These are phyloP conservation scores for Triticum turgidum DNA, from an alignment of 176 grass and related monocot species.

Conservation along the genomic window DNA sequence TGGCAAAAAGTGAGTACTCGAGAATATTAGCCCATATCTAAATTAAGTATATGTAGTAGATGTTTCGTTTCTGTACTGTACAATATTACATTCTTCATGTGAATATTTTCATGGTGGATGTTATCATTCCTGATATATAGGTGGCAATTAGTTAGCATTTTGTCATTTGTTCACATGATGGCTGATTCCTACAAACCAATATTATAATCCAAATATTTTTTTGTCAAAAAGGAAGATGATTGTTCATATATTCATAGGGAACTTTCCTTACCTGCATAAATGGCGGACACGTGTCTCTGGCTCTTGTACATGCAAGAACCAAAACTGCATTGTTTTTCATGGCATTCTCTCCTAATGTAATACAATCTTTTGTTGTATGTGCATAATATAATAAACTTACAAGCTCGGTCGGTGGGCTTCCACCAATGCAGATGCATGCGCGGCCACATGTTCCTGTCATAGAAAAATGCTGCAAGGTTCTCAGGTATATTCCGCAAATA, in stretches of 20 bases:
- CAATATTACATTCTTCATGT: neutral
- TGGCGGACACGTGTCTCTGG: neutral
- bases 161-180: neutral
- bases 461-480: conserved; percentile 26
- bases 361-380: neutral
- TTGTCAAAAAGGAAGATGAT: neutral
- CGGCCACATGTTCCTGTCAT: conserved; percentile 26
- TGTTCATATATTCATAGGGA: neutral
- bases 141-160: neutral
- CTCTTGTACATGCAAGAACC: neutral
- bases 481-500: conserved; percentile 13
- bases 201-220: neutral
- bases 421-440: neutral
- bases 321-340: neutral
- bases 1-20: neutral
- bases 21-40: neutral
- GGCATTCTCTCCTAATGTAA: neutral
- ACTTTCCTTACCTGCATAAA: neutral
- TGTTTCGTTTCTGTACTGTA: neutral
- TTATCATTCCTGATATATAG: neutral
- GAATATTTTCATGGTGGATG: neutral
- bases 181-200: neutral
- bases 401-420: conserved; percentile 26
- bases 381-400: neutral
- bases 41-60: neutral